Percentiles rank a stretch among this genome's conserved stretches.
phyloP scores from a whole-genome alignment of 2,329 filamentous ascomycete species.

The Macroventuria anomochaeta region DNA sequence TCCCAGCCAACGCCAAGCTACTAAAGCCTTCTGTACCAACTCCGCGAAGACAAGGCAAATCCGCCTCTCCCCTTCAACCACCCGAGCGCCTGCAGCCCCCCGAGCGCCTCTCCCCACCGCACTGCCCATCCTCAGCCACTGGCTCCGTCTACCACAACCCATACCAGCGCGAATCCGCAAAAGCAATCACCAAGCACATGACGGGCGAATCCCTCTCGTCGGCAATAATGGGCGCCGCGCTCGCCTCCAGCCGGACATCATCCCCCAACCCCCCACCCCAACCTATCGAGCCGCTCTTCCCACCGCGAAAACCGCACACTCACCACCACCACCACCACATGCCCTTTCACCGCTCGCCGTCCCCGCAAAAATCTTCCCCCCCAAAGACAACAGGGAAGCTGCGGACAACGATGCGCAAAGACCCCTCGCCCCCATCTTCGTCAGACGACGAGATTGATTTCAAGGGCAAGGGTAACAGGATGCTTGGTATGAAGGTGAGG shows the following conservation, averaged over 20 bases:
- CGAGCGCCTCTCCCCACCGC: constrained; percentile 31
- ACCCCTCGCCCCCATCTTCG: constrained; percentile 48
- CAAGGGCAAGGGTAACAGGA: constrained; percentile 63
- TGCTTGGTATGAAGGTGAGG: constrained; percentile 50
- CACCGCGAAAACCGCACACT: constrained; percentile 50
- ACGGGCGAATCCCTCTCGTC: constrained; percentile 71
- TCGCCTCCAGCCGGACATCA: constrained; percentile 65
- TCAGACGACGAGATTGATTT: constrained; percentile 64
- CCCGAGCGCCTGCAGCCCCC: constrained; percentile 29
- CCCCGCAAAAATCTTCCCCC: constrained; percentile 47
- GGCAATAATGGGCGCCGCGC: constrained; percentile 76
- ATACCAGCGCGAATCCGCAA: constrained; percentile 47
- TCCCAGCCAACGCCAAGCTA: constrained; percentile 9
- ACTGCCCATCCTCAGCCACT: constrained; percentile 31
- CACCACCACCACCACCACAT: constrained; percentile 39
- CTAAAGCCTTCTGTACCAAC: constrained; percentile 10
- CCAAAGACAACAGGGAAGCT: constrained; percentile 59
- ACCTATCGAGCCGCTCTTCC: constrained; percentile 45
- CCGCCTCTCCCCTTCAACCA: constrained; percentile 27
- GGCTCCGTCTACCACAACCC: constrained; percentile 48
- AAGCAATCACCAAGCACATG: constrained; percentile 55
- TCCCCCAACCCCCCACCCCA: constrained; percentile 43
- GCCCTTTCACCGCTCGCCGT: constrained; percentile 48
- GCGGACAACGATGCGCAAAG: constrained; percentile 70
- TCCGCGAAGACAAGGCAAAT: constrained; percentile 14